phyloP scores from a whole-genome alignment of 352 stramenopile species.

The Bremia lactucae region DNA sequence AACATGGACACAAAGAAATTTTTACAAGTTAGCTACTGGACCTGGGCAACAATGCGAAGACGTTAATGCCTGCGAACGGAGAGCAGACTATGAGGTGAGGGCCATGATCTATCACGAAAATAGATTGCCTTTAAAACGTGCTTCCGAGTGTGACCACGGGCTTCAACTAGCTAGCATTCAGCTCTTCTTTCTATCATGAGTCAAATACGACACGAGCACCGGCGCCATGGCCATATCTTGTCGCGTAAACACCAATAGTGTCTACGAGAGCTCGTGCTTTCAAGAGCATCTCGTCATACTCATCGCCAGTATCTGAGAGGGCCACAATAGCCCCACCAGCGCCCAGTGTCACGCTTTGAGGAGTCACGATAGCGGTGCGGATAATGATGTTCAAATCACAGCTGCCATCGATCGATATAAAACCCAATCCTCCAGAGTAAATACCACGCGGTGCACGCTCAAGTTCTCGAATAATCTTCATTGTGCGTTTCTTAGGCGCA shows the following conservation, averaged over 20 bases:
- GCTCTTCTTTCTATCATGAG: background rate
- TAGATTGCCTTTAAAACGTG: conserved; percentile 11
- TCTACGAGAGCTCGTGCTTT: conserved; percentile 73
- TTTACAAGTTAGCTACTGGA: too few relatives aligned
- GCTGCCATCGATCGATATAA: conserved; percentile 90
- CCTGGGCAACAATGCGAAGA: too few relatives aligned
- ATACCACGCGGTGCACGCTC: conserved; percentile 85
- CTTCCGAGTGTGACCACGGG: conserved; percentile 9
- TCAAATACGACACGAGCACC: conserved; percentile 24
- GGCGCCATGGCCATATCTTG: conserved; percentile 27
- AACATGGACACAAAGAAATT: too few relatives aligned
- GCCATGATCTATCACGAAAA: conserved; percentile 6
- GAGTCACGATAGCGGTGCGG: conserved; percentile 88
- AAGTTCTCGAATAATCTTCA: conserved; percentile 92
- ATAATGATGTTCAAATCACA: conserved; percentile 98
- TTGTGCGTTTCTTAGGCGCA: conserved; percentile 93
- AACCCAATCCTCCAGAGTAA: conserved; percentile 94
- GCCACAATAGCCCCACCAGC: conserved; percentile 93
- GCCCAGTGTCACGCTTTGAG: conserved; percentile 76
- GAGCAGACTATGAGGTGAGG: too few relatives aligned
- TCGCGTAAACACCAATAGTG: conserved; percentile 45
- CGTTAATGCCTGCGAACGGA: too few relatives aligned
- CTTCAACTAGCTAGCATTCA: conserved; percentile 14
- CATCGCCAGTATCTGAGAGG: conserved; percentile 89
- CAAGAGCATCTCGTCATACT: conserved; percentile 90